A percentile compares a stretch with the other conserved stretches of the same genome.
Conservation (phyloP, 331 rosid species). For the Rhamnella rubrinervis region DNA sequence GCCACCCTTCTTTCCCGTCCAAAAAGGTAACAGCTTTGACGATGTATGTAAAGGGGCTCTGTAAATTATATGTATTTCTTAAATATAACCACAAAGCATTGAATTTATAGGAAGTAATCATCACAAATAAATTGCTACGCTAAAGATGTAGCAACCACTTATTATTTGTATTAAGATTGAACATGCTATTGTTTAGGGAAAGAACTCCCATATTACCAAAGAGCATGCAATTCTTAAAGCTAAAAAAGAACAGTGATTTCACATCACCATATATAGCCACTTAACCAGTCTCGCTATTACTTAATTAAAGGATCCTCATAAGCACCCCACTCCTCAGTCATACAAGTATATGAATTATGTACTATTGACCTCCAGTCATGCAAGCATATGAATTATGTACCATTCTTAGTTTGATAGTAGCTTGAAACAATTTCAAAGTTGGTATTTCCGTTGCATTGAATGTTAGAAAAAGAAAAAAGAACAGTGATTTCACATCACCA, state of each 20-base stretch:
- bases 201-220: too few relatives aligned
- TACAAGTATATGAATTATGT: not conserved
- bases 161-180: not conserved
- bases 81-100: constrained; percentile 8
- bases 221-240: too few relatives aligned
- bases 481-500: not conserved
- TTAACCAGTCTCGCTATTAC: not conserved
- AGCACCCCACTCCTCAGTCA: not conserved
- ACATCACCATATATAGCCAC: not conserved
- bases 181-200: not conserved
- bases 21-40: constrained; percentile 93
- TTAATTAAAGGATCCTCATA: not conserved
- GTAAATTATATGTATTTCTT: constrained; percentile 31
- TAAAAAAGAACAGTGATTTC: not conserved
- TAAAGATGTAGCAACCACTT: not conserved
- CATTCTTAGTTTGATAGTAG: too few relatives aligned
- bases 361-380: too few relatives aligned
- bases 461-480: too few relatives aligned
- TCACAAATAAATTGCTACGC: constrained; percentile 2
- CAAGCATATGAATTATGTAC: too few relatives aligned
- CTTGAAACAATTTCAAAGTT: not conserved
- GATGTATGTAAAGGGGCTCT: constrained; percentile 95
- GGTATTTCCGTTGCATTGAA: not conserved
- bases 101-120: not conserved
- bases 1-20: constrained; percentile 99